Base-by-base conservation (phyloP, 108 stramenopile species). In the Pseudonitzschia delicatissima region DNA sequence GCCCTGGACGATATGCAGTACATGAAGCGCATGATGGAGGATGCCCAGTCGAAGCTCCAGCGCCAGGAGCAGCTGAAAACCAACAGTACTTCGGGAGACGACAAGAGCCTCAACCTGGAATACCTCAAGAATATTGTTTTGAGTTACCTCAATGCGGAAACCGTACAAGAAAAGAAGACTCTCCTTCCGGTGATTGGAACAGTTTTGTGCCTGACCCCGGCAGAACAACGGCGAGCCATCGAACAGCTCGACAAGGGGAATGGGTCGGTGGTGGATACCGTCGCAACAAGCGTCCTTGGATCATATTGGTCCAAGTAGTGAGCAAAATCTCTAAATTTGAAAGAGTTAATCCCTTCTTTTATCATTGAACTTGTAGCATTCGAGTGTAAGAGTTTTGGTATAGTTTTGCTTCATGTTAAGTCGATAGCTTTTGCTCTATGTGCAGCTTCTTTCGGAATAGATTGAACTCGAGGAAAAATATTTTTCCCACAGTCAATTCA, bases 71-170 rank as follows among this genome's bases (percentile, higher is more conserved):
- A 86, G 68, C 82, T 90, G 4, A 69, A 72, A 25, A 47, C 21
- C 15, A 33, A 26, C 34, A n/a, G 5, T n/a, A 5, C 2, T 6
- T 6, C 2, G 42, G 39, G 15, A 13, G 15, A 68, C 47, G 81
- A 86, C 29, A 72, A 76, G 32, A 69, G 59, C 39, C 78, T 85
- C 26, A 93, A 89, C 58, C 60, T 93, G 26, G 92, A 93, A 67
- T 93, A 93, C 58, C 72, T 93, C 64, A 93, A 93, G 63, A 90
- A 93, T 73, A 81, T 93, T n/a, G 83, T 90, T 75, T 72, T 93
- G 37, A 81, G 87, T 29, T 93, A 80, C 60, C 65, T 93, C 29
- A 87, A 87, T 62, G 92, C 92, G 17, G 86, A 67, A 39, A 76
- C 86, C 9, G 32, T 79, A 33, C 61, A 67, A 26, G 92, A 93